Evolutionary conservation across 805 yeast genomes (phyloP).

Genomic region (Cyberlindnera veronae): DNA sequence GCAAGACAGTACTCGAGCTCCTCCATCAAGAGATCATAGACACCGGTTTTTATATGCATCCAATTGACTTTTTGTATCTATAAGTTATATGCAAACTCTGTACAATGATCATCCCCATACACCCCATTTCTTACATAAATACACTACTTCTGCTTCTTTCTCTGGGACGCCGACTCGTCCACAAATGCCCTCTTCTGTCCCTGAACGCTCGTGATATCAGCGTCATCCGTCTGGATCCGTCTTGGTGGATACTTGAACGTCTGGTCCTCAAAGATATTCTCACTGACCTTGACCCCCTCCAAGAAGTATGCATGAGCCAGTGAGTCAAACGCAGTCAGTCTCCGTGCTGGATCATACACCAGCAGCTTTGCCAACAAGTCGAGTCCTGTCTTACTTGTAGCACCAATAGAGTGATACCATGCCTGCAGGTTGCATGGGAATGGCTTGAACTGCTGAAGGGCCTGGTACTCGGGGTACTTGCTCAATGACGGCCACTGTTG

Average conservation of each 20-base stretch:
- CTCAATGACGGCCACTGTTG: constrained; percentile 77
- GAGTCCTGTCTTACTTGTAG: constrained; percentile 64
- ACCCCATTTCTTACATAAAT: no score
- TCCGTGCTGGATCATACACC: constrained; percentile 76
- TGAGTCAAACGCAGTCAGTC: constrained; percentile 78
- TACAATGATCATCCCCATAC: no score
- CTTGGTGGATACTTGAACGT: constrained; percentile 77
- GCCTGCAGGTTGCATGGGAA: constrained; percentile 66
- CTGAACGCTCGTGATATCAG: constrained; percentile 53
- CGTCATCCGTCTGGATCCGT: constrained; percentile 82
- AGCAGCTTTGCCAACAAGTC: constrained; percentile 60
- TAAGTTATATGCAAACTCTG: no score
- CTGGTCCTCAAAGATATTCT: constrained; percentile 77
- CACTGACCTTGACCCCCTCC: constrained; percentile 62
- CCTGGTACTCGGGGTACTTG: constrained; percentile 79
- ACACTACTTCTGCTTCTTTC: constrained; percentile 29
- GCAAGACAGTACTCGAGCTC: constrained; percentile 26
- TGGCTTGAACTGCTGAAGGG: constrained; percentile 53
- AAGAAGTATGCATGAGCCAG: constrained; percentile 75
- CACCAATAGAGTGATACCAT: constrained; percentile 87
- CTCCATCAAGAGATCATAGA: not conserved
- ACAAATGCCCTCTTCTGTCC: constrained; percentile 30
- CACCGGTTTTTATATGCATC: not conserved
- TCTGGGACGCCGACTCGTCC: constrained; percentile 21
- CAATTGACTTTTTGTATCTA: not conserved